A percentile compares a stretch with the other conserved stretches of the same genome.
Conservation (phyloP, 176 grass and related monocot genomes). For the Otatea glauca region DNA sequence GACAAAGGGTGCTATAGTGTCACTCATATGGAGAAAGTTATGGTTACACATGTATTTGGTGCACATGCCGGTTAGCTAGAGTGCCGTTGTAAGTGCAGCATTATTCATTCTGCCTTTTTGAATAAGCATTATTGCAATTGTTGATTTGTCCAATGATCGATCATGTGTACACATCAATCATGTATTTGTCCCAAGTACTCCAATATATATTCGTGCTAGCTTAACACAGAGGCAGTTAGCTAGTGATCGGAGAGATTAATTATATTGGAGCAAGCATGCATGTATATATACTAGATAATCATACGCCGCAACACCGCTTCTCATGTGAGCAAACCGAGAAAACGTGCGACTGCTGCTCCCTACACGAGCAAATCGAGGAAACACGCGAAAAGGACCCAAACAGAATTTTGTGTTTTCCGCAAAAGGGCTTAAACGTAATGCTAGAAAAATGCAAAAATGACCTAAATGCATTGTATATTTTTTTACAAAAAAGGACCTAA, state of each 20-base stretch:
- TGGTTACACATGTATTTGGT: background rate
- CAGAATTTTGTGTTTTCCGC: too few relatives aligned
- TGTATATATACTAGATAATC: too few relatives aligned
- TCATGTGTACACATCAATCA: background rate
- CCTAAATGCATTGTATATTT: too few relatives aligned
- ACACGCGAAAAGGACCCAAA: too few relatives aligned
- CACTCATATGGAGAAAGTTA: background rate
- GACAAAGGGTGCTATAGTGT: background rate
- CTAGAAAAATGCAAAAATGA: too few relatives aligned
- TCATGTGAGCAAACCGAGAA: too few relatives aligned
- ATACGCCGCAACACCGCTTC: too few relatives aligned
- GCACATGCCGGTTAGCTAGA: background rate
- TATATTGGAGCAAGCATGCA: background rate
- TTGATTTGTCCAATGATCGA: background rate
- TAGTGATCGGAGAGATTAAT: background rate
- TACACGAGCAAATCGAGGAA: too few relatives aligned
- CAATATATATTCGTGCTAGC: background rate
- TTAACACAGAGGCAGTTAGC: background rate
- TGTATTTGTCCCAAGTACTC: background rate
- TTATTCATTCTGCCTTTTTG: background rate
- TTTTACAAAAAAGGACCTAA: too few relatives aligned
- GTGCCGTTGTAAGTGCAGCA: background rate
- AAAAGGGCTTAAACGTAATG: too few relatives aligned
- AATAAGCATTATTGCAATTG: background rate
- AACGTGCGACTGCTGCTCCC: too few relatives aligned